phyloP scores from a whole-genome alignment of 371 early-diverging fungal species.

The Actinomortierella wolfii region DNA sequence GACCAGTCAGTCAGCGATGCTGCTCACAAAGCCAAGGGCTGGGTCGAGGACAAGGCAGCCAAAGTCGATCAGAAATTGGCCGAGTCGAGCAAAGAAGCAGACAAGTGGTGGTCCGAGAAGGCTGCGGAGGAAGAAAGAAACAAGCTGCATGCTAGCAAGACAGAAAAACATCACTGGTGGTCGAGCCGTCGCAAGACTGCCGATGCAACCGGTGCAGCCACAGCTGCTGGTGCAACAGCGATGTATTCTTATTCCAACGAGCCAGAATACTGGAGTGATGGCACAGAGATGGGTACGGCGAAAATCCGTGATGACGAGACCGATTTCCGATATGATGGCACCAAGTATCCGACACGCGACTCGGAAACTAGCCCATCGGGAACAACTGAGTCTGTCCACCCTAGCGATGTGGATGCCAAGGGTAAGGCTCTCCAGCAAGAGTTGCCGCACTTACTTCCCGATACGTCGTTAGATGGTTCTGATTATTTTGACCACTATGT shows the following conservation, averaged over 20 bases:
- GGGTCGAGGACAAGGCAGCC: slow-evolving; percentile 16
- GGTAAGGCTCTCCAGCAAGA: no score
- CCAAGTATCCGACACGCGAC: no score
- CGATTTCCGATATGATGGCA: no score
- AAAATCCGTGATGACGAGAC: slow-evolving; percentile 16
- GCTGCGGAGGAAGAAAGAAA: slow-evolving; percentile 11
- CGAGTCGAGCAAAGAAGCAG: slow-evolving; percentile 13
- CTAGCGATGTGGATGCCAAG: no score
- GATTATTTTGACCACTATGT: no score
- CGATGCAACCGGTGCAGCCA: not conserved
- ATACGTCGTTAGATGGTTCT: no score
- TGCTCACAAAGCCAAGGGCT: slow-evolving; percentile 25
- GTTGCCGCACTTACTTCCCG: no score
- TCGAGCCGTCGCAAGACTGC: slow-evolving; percentile 8
- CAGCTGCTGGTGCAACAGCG: not conserved
- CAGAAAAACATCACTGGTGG: slow-evolving; percentile 9
- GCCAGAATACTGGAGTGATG: slow-evolving; percentile 17
- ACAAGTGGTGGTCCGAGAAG: slow-evolving; percentile 33
- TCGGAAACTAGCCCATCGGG: no score
- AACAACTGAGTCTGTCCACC: no score
- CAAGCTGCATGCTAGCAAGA: not conserved
- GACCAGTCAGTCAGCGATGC: slow-evolving; percentile 20
- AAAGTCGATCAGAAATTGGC: slow-evolving; percentile 22
- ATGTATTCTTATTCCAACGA: slow-evolving; percentile 1
- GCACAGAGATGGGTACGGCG: slow-evolving; percentile 28